Conservation (phyloP, 345 rosid genomes). For the thale cress (Arabidopsis thaliana) region DNA sequence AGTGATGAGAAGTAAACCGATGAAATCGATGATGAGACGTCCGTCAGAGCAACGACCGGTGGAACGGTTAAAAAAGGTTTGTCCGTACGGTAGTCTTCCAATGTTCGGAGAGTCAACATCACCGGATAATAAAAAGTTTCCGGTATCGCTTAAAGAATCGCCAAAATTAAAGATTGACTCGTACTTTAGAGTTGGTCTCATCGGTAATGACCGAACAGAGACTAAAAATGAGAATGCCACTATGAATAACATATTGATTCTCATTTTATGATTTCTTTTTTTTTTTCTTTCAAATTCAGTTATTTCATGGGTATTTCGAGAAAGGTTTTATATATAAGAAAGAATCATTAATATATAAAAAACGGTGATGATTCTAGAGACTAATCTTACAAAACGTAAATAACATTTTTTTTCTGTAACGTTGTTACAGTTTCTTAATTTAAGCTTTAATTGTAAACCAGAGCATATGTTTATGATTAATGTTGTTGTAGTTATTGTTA, state of each 20-base stretch:
- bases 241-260: slow-evolving; percentile 12
- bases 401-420: neutral
- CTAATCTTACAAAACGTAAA: neutral
- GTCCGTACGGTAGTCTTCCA: slow-evolving; percentile 63
- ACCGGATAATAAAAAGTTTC: slow-evolving; percentile 65
- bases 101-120: slow-evolving; percentile 55
- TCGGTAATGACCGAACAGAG: slow-evolving; percentile 18
- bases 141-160: slow-evolving; percentile 81
- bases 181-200: slow-evolving; percentile 41
- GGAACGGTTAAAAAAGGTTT: slow-evolving; percentile 63
- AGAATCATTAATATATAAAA: neutral
- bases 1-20: slow-evolving; percentile 36
- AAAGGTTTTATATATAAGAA: neutral
- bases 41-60: slow-evolving; percentile 79
- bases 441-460: neutral
- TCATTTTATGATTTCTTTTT: slow-evolving; percentile 21
- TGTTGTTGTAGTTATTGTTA: too few species aligned
- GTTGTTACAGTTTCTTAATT: neutral
- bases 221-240: slow-evolving; percentile 23
- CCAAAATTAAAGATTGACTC: slow-evolving; percentile 80
- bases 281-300: neutral
- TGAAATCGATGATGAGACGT: slow-evolving; percentile 76
- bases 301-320: neutral
- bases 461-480: neutral
- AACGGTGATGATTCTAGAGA: neutral